A percentile compares a stretch with the other conserved stretches of the same genome.
phyloP scores from a whole-genome alignment of 75 land plant species.

The Chamaecyparis obtusa region DNA sequence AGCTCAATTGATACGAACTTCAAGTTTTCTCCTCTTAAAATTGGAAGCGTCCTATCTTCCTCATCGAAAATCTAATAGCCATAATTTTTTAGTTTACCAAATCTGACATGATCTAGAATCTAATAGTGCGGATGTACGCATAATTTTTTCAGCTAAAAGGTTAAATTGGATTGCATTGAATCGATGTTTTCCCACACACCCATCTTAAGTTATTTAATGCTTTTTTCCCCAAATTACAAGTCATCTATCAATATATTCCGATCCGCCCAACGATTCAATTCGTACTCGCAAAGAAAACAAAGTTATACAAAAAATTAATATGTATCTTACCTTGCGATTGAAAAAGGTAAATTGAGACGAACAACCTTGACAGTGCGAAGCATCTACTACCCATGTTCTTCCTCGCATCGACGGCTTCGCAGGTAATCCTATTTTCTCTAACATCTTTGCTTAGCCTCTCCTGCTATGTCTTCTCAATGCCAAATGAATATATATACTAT shows the following conservation, averaged over 20 bases:
- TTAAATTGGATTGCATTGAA: background rate
- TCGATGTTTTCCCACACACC: background rate
- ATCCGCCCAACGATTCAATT: background rate
- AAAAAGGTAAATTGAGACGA: constrained; percentile 78
- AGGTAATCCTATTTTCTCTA: constrained; percentile 95
- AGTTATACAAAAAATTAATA: background rate
- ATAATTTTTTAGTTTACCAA: background rate
- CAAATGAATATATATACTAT: background rate
- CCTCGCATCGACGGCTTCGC: constrained; percentile 81
- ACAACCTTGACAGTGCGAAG: constrained; percentile 89
- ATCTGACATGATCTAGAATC: background rate
- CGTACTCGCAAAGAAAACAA: background rate
- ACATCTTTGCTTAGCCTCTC: constrained; percentile 31
- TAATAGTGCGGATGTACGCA: background rate
- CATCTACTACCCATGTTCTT: constrained; percentile 77
- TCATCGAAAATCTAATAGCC: background rate
- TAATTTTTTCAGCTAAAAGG: background rate
- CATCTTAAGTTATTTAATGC: background rate
- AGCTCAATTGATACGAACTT: background rate
- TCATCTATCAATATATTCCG: background rate
- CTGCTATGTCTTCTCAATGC: background rate
- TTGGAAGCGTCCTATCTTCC: background rate
- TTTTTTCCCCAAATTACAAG: background rate
- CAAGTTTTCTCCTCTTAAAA: background rate
- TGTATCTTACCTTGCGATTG: constrained; percentile 79